Conservation (phyloP, 83 land plant species). For the Picea engelmannii region DNA sequence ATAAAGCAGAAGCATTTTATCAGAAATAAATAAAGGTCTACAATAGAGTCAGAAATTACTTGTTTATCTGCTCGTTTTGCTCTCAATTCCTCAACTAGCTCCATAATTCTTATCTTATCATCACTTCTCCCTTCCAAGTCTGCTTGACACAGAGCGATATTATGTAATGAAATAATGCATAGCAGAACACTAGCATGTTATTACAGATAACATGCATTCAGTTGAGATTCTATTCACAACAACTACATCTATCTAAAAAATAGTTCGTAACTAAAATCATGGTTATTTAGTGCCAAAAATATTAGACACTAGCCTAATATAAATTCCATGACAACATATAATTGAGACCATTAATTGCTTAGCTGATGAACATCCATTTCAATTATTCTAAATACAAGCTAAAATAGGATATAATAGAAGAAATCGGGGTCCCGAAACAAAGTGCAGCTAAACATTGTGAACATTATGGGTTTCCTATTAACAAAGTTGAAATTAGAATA, state of each 20-base stretch:
- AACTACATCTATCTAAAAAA: background rate
- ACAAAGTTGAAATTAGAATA: too few relatives aligned
- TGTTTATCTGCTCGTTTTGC: constrained; percentile 54
- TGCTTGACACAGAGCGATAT: background rate
- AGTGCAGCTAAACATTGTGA: too few relatives aligned
- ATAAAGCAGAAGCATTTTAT: background rate
- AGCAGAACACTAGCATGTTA: background rate
- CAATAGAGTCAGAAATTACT: constrained; percentile 15
- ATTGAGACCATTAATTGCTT: too few relatives aligned
- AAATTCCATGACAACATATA: too few relatives aligned
- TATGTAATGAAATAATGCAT: background rate
- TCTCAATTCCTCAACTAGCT: constrained; percentile 43
- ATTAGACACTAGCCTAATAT: too few relatives aligned
- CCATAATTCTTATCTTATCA: constrained; percentile 55
- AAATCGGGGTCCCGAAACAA: too few relatives aligned
- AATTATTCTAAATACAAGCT: too few relatives aligned
- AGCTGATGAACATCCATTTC: too few relatives aligned
- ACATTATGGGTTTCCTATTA: too few relatives aligned
- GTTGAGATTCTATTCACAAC: background rate
- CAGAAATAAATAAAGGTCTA: background rate
- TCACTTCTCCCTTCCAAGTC: constrained; percentile 55
- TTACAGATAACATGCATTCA: background rate
- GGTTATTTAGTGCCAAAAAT: background rate
- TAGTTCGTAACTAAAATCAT: background rate
- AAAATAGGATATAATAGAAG: too few relatives aligned